These are phyloP conservation scores for Sicyos baderoa DNA, from an alignment of 306 rosid genomes.

Conservation along the genomic window DNA sequence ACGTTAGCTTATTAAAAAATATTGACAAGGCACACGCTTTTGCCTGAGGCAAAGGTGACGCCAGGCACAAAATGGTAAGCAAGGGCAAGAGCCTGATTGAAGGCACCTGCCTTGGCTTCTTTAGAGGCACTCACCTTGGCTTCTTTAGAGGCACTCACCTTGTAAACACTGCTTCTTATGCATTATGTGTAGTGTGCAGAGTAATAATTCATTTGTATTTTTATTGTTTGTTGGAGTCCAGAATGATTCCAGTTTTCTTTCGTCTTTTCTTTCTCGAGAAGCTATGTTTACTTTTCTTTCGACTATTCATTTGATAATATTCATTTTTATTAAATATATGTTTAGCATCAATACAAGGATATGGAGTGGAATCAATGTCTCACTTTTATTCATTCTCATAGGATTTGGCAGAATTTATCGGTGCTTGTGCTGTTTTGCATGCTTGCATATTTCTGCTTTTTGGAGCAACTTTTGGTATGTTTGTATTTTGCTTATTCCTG, in stretches of 20 bases:
- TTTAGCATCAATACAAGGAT: background rate
- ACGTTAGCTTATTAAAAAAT: too few species aligned
- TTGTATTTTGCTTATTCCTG: conserved; percentile 15
- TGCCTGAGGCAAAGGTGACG: too few species aligned
- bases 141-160: too few species aligned
- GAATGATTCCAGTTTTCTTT: background rate
- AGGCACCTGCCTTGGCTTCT: too few species aligned
- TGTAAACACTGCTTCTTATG: background rate
- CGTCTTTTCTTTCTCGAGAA: background rate
- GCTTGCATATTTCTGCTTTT: conserved; percentile 88
- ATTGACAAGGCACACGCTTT: too few species aligned
- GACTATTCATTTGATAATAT: conserved; percentile 3
- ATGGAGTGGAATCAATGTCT: conserved; percentile 1
- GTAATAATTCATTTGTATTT: background rate
- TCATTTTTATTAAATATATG: background rate
- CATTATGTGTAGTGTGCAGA: conserved; percentile 3
- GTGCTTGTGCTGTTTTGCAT: conserved; percentile 79
- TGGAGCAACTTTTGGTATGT: conserved; percentile 87
- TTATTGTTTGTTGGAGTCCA: conserved; percentile 1
- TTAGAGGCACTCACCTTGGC: too few species aligned
- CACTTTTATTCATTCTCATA: conserved; percentile 29
- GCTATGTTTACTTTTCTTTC: background rate
- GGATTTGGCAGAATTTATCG: conserved; percentile 75
- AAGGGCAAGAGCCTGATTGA: too few species aligned
- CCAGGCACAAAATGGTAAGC: too few species aligned